Base-by-base conservation (phyloP, 495 filamentous ascomycete species). In the Annulohypoxylon bovei region DNA sequence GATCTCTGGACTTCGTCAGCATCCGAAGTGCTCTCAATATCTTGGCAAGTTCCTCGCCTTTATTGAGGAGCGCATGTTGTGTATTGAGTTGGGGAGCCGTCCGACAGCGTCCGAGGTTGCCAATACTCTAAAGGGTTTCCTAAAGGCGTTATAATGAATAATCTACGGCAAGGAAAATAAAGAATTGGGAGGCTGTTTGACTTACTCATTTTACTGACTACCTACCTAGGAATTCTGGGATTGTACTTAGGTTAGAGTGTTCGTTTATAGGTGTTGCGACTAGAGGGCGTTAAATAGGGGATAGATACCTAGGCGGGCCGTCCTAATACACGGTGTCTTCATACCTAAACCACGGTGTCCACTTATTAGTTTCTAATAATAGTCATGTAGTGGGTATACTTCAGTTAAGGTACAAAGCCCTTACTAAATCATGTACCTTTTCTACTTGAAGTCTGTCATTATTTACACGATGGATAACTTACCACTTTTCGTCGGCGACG, bases 91-190 rank as follows among this genome's bases (percentile, higher is more conserved):
- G 3, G 44, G 28, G 1, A 5, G 18, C 6, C 67, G 67, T 2
- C 25, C 42, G 9, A 6, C 53, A 46, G 67, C 67, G 7, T 16
- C 53, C n/a, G n/a, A 64, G 4, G 42, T 69, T 22, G 67, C 7
- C 0, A 0, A 30, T 1, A 6, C n/a, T 0, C 22, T 69, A 18
- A 20, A 67, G 14, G 7, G 2, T 0, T 23, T 68, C 20, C 22
- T 44, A 1, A 7, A 16, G 9, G 2, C 39, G 44, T 28, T 16
- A 53, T 1, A 44, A 11, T 23, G 54, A 30, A 16, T 3, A 22
- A 18, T 27, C 18, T 37, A 28, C 18, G n/a, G 7, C 6, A 35
- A 5, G 4, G 30, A 39, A 16, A 25, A 44, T 16, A 27, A 20
- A 12, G 18, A 1, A 33, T 6, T 60, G n/a, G 7, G 42, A 42